Evolutionary conservation across 345 rosid species (phyloP).

Genomic region (Gossypium thurberi): DNA sequence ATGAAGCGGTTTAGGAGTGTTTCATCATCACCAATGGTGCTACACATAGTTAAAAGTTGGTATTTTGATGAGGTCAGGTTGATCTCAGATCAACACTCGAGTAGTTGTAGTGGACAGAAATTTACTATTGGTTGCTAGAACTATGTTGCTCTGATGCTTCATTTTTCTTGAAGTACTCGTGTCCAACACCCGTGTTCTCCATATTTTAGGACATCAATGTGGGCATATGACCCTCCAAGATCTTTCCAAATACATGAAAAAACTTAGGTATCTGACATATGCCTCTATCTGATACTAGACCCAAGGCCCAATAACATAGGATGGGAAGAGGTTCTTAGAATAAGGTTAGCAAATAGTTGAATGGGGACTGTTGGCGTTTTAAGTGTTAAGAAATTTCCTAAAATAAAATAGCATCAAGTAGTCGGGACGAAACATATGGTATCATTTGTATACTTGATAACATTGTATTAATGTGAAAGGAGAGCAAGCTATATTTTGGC

Average conservation of each 20-base stretch:
- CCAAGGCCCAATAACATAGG: background rate
- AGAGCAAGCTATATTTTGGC: background rate
- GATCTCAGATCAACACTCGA: background rate
- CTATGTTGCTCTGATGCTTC: background rate
- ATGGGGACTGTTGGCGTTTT: background rate
- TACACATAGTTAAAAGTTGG: background rate
- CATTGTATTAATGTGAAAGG: background rate
- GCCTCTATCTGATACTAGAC: background rate
- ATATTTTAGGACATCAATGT: background rate
- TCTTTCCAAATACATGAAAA: background rate
- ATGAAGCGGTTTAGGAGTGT: background rate
- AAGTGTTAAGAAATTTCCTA: slow-evolving; percentile 1
- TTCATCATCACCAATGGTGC: background rate
- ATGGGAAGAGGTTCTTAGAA: background rate
- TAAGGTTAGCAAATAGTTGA: background rate
- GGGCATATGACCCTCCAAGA: background rate
- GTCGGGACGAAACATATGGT: background rate
- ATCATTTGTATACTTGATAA: background rate
- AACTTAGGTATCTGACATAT: background rate
- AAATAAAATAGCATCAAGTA: background rate
- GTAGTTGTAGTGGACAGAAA: background rate
- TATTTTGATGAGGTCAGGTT: background rate
- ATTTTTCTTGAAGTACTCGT: background rate
- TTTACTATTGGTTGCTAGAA: background rate
- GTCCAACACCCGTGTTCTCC: background rate